phyloP scores from a whole-genome alignment of 2,329 filamentous ascomycete genomes.

The Colletotrichum chrysophilum region DNA sequence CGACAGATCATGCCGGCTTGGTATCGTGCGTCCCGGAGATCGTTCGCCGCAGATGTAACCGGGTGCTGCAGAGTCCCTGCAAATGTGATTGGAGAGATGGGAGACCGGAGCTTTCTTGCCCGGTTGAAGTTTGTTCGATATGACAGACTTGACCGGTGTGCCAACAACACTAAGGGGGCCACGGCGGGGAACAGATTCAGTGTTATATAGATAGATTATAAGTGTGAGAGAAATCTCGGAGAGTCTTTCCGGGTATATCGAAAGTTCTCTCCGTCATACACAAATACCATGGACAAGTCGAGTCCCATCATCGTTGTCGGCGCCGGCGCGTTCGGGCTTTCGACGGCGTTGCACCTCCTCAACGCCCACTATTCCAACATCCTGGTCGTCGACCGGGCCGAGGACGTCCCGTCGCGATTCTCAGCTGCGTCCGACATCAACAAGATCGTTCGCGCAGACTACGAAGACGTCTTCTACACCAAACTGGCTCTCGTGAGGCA shows the following conservation, averaged over 20 bases:
- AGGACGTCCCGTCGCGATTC: slow-evolving; percentile 42
- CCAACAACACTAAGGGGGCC: not conserved
- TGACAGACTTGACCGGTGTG: not conserved
- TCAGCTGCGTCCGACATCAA: slow-evolving; percentile 66
- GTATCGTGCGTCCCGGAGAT: not conserved
- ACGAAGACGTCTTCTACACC: slow-evolving; percentile 62
- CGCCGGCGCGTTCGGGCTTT: slow-evolving; percentile 55
- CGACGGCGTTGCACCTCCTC: slow-evolving; percentile 52
- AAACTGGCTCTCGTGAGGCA: slow-evolving; percentile 34
- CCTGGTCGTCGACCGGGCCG: slow-evolving; percentile 49
- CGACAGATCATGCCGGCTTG: not conserved
- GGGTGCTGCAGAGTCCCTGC: not conserved
- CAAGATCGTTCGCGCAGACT: slow-evolving; percentile 65
- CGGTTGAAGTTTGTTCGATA: not conserved
- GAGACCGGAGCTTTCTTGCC: not conserved
- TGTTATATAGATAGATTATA: not conserved
- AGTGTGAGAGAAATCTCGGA: not conserved
- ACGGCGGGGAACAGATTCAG: not conserved
- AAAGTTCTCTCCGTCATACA: not conserved
- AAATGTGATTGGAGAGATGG: not conserved
- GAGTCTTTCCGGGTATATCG: not conserved
- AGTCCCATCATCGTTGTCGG: slow-evolving; percentile 40
- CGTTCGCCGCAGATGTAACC: not conserved
- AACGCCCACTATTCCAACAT: slow-evolving; percentile 48
- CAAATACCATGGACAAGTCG: not conserved